These are phyloP conservation scores for Zymoseptoria pseudotritici DNA, from an alignment of 2,329 filamentous ascomycete species.

Conservation along the genomic window DNA sequence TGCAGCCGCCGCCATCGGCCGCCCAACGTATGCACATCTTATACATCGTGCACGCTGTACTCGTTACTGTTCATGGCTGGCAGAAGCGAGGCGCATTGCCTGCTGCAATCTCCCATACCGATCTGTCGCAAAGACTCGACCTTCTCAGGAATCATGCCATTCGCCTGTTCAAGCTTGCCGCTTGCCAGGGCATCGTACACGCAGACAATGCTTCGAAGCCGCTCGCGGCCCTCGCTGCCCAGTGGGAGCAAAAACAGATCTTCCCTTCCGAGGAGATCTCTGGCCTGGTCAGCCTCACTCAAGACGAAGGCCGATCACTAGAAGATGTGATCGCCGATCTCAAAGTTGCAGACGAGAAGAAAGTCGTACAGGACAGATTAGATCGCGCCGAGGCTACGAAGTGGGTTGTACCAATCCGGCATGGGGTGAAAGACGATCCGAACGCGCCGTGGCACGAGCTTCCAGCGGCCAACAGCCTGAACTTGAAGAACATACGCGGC, in stretches of 20 bases:
- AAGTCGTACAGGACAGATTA: neutral
- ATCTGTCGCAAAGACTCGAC: neutral
- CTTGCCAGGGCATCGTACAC: constrained; percentile 1
- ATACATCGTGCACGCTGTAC: constrained; percentile 16
- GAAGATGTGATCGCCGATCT: neutral
- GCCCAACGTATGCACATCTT: constrained; percentile 18
- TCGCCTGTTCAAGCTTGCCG: constrained; percentile 2
- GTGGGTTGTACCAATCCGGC: constrained; percentile 18
- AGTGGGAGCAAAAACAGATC: constrained; percentile 1
- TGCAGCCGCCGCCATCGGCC: constrained; percentile 13
- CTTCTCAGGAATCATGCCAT: neutral
- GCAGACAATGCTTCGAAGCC: constrained; percentile 1
- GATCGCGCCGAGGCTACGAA: constrained; percentile 4
- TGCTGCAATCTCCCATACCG: neutral
- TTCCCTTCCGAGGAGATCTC: constrained; percentile 2
- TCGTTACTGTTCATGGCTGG: constrained; percentile 5
- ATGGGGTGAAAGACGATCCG: constrained; percentile 21
- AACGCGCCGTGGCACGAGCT: constrained; percentile 26
- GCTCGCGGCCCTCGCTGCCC: neutral
- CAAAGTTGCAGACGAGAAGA: constrained; percentile 3
- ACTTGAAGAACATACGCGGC: constrained; percentile 23
- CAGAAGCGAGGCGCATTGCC: neutral
- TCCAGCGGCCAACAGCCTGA: constrained; percentile 26
- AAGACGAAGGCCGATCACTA: constrained; percentile 2
- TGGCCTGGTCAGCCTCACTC: neutral